phyloP scores from a whole-genome alignment of 2,329 filamentous ascomycete genomes.

The Elsinoe arachidis region DNA sequence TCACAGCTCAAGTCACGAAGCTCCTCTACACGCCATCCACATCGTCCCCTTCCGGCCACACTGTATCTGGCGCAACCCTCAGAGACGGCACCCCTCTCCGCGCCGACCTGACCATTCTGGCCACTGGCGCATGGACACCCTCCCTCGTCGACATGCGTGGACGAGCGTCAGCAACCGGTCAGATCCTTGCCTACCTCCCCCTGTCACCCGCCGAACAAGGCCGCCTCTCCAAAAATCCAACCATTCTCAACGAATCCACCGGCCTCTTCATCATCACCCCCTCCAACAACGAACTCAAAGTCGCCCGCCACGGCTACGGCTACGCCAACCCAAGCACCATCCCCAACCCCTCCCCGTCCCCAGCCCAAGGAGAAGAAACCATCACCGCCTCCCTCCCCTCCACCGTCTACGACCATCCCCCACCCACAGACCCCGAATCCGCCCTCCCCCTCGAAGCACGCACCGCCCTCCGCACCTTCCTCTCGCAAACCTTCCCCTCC shows the following conservation, averaged over 20 bases:
- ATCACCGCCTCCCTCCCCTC: constrained; percentile 43
- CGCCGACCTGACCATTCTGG: constrained; percentile 69
- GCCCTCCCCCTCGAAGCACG: constrained; percentile 53
- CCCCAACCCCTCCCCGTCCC: constrained; percentile 42
- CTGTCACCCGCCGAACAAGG: constrained; percentile 64
- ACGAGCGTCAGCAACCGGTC: constrained; percentile 70
- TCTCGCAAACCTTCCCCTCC: constrained; percentile 45
- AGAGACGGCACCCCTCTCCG: constrained; percentile 41
- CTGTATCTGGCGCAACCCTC: constrained; percentile 53
- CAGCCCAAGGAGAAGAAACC: constrained; percentile 35
- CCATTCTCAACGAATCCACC: constrained; percentile 60
- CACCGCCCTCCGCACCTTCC: constrained; percentile 50
- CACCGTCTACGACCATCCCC: constrained; percentile 36
- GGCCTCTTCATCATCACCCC: constrained; percentile 72
- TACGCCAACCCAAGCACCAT: constrained; percentile 41
- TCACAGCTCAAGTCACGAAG: constrained; percentile 40
- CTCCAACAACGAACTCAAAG: constrained; percentile 35
- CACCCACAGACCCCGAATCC: constrained; percentile 32
- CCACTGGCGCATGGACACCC: constrained; percentile 80
- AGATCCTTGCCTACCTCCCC: constrained; percentile 68
- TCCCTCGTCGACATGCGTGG: constrained; percentile 69
- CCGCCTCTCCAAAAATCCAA: constrained; percentile 56
- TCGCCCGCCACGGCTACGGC: constrained; percentile 44
- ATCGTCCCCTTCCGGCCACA: constrained; percentile 16
- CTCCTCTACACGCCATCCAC: constrained; percentile 30